Base-by-base conservation (phyloP, 192 early-diverging fungal species). In the Coemansia sp. region DNA sequence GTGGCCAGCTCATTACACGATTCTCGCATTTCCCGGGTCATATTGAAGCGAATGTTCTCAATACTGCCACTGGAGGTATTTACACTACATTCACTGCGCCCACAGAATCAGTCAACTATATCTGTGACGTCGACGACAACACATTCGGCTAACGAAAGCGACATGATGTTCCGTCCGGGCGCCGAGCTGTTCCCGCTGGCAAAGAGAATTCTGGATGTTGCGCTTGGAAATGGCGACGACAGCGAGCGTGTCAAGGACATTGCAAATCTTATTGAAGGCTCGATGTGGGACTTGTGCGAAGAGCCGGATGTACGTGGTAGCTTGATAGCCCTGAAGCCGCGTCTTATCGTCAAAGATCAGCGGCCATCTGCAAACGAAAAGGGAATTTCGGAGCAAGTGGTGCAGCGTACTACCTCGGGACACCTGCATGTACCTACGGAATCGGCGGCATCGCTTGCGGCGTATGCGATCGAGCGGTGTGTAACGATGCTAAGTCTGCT, bases 271-370 rank as follows among this genome's bases (percentile, higher is more conserved):
- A 61, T 78, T n/a, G 64, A 54, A 14, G 21, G 39, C 37, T 57
- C 44, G 19, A 37, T 78, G 54, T 78, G 74, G 74, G 34, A 33
- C 6, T 44, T 71, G n/a, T 52, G 56, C 50, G 69, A 71, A 23
- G 65, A 78, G 54, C 74, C 74, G 0, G 74, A 78, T 38, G 53
- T 71, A 27, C 53, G 68, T 10, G 64, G 69, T 17, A 63, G 61
- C 34, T 44, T 67, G 30, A 78, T 78, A 39, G 68, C 74, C 17
- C 61, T 67, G 19, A 71, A 67, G 52, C 74, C 74, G 17, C 69
- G 64, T 21, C 52, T 71, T 39, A 71, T 71, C 13, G 64, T 61
- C 34, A 78, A 78, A 58, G 64, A 67, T 18, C 68, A 71, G 43
- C 68, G 74, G 1, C 65, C 69, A 14, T 49, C 56, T 18, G 61